phyloP scores from a whole-genome alignment of 75 land plant species.

The Pinus tabuliformis region DNA sequence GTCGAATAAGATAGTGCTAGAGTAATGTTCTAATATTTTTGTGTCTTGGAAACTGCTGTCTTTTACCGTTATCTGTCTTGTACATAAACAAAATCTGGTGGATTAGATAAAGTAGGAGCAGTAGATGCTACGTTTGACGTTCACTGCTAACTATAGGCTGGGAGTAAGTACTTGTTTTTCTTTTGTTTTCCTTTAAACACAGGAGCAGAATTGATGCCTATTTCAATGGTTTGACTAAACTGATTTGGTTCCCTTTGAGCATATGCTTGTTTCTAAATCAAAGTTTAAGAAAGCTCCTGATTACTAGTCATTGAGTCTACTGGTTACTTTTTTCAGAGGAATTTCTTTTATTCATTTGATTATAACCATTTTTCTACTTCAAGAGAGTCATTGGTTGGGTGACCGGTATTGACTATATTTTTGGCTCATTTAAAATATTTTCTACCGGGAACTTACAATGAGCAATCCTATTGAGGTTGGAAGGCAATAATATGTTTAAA shows the following conservation, averaged over 20 bases:
- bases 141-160: not conserved
- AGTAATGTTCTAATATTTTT: not conserved
- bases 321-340: not conserved
- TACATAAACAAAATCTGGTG: no score
- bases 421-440: not conserved
- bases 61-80: no score
- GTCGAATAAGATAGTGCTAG: not conserved
- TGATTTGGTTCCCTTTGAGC: not conserved
- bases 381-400: not conserved
- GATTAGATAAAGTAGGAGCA: not conserved
- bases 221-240: not conserved
- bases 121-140: not conserved
- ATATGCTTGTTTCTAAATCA: not conserved
- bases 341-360: not conserved
- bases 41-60: not conserved
- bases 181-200: not conserved
- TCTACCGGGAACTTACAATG: not conserved
- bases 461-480: not conserved
- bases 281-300: not conserved
- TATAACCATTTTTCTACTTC: not conserved
- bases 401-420: not conserved
- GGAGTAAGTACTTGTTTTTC: not conserved
- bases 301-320: not conserved
- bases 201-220: not conserved
- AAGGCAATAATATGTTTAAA: not conserved